A percentile compares a stretch with the other conserved stretches of the same genome.
Conservation (phyloP, 257 asterid species). For the Nicotiana paniculata region DNA sequence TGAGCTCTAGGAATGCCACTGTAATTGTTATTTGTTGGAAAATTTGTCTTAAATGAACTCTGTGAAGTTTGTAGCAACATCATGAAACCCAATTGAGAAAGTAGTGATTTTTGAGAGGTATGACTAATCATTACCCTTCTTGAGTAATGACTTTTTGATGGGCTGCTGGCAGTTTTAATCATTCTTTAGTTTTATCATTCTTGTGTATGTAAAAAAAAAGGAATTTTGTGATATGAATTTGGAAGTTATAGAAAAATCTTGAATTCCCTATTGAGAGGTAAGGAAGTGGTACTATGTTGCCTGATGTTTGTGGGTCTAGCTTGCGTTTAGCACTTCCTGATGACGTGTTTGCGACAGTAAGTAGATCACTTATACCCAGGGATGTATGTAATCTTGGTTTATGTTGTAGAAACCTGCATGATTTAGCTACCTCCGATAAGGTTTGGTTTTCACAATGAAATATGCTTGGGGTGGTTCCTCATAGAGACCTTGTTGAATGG, state of each 20-base stretch:
- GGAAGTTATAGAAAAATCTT: slow-evolving; percentile 1
- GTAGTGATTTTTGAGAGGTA: not conserved
- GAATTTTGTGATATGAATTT: not conserved
- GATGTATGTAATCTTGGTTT: slow-evolving; percentile 73
- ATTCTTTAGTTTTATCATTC: not conserved
- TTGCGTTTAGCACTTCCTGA: slow-evolving; percentile 67
- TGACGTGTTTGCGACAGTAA: slow-evolving; percentile 51
- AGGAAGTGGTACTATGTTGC: slow-evolving; percentile 25
- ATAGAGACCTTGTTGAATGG: slow-evolving; percentile 52
- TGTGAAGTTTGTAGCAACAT: not conserved
- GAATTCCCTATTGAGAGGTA: not conserved
- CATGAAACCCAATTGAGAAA: not conserved
- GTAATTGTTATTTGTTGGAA: too few relatives aligned
- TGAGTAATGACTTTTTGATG: not conserved
- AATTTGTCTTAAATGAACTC: too few relatives aligned
- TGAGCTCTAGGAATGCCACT: too few relatives aligned
- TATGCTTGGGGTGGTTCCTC: slow-evolving; percentile 41
- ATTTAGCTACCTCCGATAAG: slow-evolving; percentile 54
- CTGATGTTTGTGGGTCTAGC: slow-evolving; percentile 51
- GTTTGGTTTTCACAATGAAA: slow-evolving; percentile 72
- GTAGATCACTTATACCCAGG: slow-evolving; percentile 48
- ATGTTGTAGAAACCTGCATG: slow-evolving; percentile 52
- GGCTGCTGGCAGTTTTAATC: not conserved
- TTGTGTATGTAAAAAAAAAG: too few relatives aligned
- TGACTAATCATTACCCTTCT: not conserved